phyloP scores from a whole-genome alignment of 164 flowering plant genomes.

The Tinospora cordifolia region DNA sequence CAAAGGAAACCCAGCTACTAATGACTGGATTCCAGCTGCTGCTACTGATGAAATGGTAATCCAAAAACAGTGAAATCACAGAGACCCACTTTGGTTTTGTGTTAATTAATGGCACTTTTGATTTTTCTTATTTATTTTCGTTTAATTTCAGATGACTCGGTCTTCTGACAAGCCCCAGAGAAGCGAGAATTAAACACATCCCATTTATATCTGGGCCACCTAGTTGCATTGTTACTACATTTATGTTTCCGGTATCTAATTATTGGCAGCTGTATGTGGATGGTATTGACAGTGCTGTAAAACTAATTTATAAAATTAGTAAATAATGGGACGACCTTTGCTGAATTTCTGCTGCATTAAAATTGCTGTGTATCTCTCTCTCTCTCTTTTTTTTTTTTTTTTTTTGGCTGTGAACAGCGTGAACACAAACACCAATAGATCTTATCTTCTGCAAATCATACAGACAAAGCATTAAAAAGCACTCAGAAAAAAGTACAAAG shows the following conservation, averaged over 20 bases:
- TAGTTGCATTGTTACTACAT: background rate
- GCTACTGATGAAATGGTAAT: slow-evolving; percentile 29
- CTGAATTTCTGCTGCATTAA: too few relatives aligned
- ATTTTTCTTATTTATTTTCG: too few relatives aligned
- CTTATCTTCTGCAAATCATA: background rate
- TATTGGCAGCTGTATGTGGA: too few relatives aligned
- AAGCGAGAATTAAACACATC: slow-evolving; percentile 40
- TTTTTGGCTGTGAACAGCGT: background rate
- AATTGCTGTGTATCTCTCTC: too few relatives aligned
- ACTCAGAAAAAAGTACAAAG: too few relatives aligned
- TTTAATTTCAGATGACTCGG: slow-evolving; percentile 31
- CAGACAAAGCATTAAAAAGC: background rate
- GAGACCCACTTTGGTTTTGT: too few relatives aligned
- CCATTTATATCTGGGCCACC: too few relatives aligned
- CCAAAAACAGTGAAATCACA: background rate
- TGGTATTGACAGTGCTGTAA: too few relatives aligned
- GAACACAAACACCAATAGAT: background rate
- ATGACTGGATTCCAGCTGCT: slow-evolving; percentile 79
- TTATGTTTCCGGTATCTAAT: background rate
- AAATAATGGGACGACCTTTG: too few relatives aligned
- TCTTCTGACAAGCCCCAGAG: slow-evolving; percentile 53
- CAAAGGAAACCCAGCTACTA: slow-evolving; percentile 83
- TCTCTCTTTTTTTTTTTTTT: too few relatives aligned
- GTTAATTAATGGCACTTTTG: background rate
- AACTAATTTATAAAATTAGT: too few relatives aligned